Percentiles rank a stretch among this genome's conserved stretches.
Conservation (phyloP, 352 stramenopile genomes). For the Phytophthora idaei region DNA sequence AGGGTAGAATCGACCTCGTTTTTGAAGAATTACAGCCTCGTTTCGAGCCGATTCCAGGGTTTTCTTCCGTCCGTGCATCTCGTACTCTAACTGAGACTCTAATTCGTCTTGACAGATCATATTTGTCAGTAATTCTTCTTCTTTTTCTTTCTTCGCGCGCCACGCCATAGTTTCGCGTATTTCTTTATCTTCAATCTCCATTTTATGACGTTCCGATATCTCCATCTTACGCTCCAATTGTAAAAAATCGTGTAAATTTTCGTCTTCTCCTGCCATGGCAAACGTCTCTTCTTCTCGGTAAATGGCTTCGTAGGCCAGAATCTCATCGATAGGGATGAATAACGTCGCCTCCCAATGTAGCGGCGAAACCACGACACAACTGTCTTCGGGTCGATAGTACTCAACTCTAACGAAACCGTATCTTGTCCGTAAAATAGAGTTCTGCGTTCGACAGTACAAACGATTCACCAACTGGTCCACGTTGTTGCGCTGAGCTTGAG, state of each 20-base stretch:
- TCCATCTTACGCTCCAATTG: slow-evolving; percentile 28
- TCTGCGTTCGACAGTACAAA: slow-evolving; percentile 48
- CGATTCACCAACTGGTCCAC: slow-evolving; percentile 38
- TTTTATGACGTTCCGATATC: slow-evolving; percentile 31
- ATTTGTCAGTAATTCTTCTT: slow-evolving; percentile 37
- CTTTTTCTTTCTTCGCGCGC: slow-evolving; percentile 44
- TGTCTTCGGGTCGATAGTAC: slow-evolving; percentile 61
- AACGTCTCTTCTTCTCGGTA: slow-evolving; percentile 52
- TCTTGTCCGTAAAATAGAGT: slow-evolving; percentile 47
- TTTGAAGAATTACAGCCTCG: slow-evolving; percentile 45
- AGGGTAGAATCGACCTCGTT: slow-evolving; percentile 40
- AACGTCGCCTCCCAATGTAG: slow-evolving; percentile 60
- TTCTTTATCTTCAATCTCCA: slow-evolving; percentile 52
- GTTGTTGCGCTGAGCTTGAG: slow-evolving; percentile 20
- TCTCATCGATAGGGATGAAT: slow-evolving; percentile 48
- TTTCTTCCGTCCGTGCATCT: slow-evolving; percentile 35
- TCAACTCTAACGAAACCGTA: slow-evolving; percentile 55
- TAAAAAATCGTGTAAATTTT: slow-evolving; percentile 24
- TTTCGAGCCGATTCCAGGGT: slow-evolving; percentile 29
- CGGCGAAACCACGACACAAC: slow-evolving; percentile 49
- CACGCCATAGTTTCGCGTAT: slow-evolving; percentile 46
- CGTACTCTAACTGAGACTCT: slow-evolving; percentile 52
- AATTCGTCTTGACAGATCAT: slow-evolving; percentile 54
- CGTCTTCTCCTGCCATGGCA: slow-evolving; percentile 58
- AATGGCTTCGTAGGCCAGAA: slow-evolving; percentile 51